Conservation (phyloP, 2,329 filamentous ascomycete genomes). For the Neofusicoccum ribis region DNA sequence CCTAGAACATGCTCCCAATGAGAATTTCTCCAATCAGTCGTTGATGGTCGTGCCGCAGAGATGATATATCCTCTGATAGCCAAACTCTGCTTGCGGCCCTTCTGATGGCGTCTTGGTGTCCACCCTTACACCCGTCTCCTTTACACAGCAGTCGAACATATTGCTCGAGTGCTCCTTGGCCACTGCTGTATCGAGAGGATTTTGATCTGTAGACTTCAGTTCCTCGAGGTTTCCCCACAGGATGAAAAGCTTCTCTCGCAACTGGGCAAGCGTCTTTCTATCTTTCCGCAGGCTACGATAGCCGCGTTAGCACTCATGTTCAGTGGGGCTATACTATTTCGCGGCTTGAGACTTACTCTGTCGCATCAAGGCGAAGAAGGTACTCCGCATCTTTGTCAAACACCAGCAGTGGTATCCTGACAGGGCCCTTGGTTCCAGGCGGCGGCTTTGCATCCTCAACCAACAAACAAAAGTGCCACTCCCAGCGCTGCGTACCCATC, state of each 20-base stretch:
- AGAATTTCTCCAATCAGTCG: background rate
- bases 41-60: slow-evolving; percentile 7
- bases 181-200: slow-evolving; percentile 29
- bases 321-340: background rate
- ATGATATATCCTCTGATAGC: slow-evolving; percentile 7
- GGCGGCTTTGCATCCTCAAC: slow-evolving; percentile 66
- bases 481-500: slow-evolving; percentile 54
- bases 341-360: slow-evolving; percentile 47
- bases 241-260: slow-evolving; percentile 71
- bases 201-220: slow-evolving; percentile 46
- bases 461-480: slow-evolving; percentile 80
- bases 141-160: slow-evolving; percentile 48
- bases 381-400: slow-evolving; percentile 58
- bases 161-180: slow-evolving; percentile 35
- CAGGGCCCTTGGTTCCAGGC: slow-evolving; percentile 31
- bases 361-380: slow-evolving; percentile 57
- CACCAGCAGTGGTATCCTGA: slow-evolving; percentile 68
- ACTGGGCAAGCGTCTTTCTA: slow-evolving; percentile 45
- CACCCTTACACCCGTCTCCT: slow-evolving; percentile 39
- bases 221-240: slow-evolving; percentile 89
- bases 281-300: slow-evolving; percentile 58
- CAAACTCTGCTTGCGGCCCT: background rate
- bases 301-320: background rate
- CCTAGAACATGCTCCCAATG: too few species aligned
- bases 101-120: slow-evolving; percentile 12